These are phyloP conservation scores for Tolypocladium tundrense DNA, from an alignment of 2,329 filamentous ascomycete species.

Conservation along the genomic window DNA sequence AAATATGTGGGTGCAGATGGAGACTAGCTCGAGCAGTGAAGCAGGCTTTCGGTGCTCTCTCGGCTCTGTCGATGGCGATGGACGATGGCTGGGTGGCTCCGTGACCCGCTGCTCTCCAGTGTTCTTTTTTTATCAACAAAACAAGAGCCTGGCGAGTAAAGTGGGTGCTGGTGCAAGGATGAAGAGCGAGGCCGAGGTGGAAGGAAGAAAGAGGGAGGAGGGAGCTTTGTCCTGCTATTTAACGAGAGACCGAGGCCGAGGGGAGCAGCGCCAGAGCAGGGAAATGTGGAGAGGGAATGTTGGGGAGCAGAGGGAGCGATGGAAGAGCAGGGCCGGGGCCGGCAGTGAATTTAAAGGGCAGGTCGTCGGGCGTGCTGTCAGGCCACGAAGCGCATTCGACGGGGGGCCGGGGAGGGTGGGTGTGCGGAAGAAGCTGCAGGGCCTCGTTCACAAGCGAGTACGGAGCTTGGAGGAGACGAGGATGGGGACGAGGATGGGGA, in stretches of 20 bases:
- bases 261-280: not conserved
- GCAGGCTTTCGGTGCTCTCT: not conserved
- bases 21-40: not conserved
- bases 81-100: not conserved
- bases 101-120: not conserved
- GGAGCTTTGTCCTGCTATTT: not conserved
- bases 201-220: not conserved
- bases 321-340: not conserved
- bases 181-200: not conserved
- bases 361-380: not conserved
- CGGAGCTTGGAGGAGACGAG: not conserved
- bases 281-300: not conserved
- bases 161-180: not conserved
- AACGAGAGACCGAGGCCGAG: not conserved
- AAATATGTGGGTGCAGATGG: not conserved
- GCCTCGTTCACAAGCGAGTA: not conserved
- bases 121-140: not conserved
- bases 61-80: not conserved
- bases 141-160: not conserved
- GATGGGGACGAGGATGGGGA: not conserved
- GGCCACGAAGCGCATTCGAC: too few species aligned
- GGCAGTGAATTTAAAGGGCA: not conserved
- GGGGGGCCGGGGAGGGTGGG: not conserved
- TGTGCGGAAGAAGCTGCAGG: not conserved
- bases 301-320: not conserved